phyloP scores from a whole-genome alignment of 768 basidiomycete species.

The Lactarius hengduanensis region DNA sequence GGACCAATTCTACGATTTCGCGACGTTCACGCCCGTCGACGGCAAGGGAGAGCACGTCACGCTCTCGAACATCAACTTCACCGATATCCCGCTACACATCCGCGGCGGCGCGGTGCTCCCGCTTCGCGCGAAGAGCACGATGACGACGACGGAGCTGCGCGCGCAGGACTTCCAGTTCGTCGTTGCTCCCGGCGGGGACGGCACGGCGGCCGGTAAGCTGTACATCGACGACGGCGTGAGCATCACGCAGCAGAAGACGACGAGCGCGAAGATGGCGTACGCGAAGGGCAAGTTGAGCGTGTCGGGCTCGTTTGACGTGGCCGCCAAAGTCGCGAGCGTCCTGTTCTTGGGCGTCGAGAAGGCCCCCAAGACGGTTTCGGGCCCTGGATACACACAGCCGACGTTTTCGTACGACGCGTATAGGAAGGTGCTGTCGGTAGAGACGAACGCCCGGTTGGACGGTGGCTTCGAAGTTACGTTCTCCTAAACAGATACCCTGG shows the following conservation, averaged over 20 bases:
- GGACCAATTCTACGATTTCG: slow-evolving; percentile 66
- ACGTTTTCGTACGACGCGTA: slow-evolving; percentile 39
- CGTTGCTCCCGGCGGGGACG: slow-evolving; percentile 54
- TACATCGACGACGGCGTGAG: slow-evolving; percentile 69
- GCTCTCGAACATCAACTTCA: slow-evolving; percentile 49
- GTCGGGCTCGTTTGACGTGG: slow-evolving; percentile 33
- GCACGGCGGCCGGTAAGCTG: slow-evolving; percentile 50
- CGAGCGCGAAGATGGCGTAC: slow-evolving; percentile 36
- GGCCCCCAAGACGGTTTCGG: slow-evolving; percentile 30
- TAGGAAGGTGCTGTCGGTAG: slow-evolving; percentile 46
- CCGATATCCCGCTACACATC: slow-evolving; percentile 62
- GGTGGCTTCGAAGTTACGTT: slow-evolving; percentile 33
- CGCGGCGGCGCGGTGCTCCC: slow-evolving; percentile 59
- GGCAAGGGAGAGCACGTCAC: slow-evolving; percentile 48
- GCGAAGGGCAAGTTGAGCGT: slow-evolving; percentile 33
- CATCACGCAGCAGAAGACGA: slow-evolving; percentile 34
- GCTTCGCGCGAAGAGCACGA: slow-evolving; percentile 51
- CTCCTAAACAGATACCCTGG: background rate
- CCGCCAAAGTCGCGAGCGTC: slow-evolving; percentile 39
- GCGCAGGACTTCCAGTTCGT: slow-evolving; percentile 59
- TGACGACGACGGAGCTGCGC: slow-evolving; percentile 59
- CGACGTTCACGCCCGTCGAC: slow-evolving; percentile 46
- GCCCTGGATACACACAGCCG: slow-evolving; percentile 27
- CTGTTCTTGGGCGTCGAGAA: slow-evolving; percentile 35
- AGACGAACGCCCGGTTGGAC: slow-evolving; percentile 40